Evolutionary conservation across 495 filamentous ascomycete species (phyloP).

Genomic region (Neurospora cerealis): DNA sequence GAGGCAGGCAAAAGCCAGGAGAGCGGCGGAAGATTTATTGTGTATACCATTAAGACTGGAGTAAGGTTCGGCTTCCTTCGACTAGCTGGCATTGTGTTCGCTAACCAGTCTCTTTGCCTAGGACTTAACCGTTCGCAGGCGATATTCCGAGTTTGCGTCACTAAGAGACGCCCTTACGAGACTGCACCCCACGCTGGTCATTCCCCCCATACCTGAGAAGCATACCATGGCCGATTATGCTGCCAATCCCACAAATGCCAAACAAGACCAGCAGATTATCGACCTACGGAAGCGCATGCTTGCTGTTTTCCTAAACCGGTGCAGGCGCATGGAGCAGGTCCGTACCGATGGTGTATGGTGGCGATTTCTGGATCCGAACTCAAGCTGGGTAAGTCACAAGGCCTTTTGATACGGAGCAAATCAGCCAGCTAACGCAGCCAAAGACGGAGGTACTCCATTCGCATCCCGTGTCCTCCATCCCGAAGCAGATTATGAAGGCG

Average conservation of each 20-base stretch:
- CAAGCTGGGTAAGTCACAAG: conserved; percentile 76
- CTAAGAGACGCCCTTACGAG: conserved; percentile 78
- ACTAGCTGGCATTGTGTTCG: not conserved
- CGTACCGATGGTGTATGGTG: conserved; percentile 93
- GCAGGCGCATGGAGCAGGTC: conserved; percentile 84
- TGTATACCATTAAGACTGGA: conserved; percentile 92
- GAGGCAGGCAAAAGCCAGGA: conserved; percentile 94
- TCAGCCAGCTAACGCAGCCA: conserved; percentile 21
- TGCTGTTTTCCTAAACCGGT: conserved; percentile 87
- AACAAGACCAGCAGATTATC: conserved; percentile 93
- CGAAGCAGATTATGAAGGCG: conserved; percentile 86
- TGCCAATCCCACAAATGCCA: conserved; percentile 92
- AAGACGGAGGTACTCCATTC: conserved; percentile 88
- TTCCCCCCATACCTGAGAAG: conserved; percentile 96
- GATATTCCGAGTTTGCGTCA: conserved; percentile 96
- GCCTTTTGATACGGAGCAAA: not conserved
- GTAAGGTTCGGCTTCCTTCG: conserved; percentile 39
- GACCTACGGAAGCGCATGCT: conserved; percentile 94
- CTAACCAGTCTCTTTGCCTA: conserved; percentile 29
- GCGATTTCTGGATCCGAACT: conserved; percentile 94
- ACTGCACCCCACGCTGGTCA: conserved; percentile 86
- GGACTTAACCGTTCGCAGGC: conserved; percentile 88
- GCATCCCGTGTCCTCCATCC: conserved; percentile 79
- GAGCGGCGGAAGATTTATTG: conserved; percentile 79
- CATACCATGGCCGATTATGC: conserved; percentile 98